Evolutionary conservation across 805 yeast genomes (phyloP).

Genomic region (Phaffomyces opuntiae): DNA sequence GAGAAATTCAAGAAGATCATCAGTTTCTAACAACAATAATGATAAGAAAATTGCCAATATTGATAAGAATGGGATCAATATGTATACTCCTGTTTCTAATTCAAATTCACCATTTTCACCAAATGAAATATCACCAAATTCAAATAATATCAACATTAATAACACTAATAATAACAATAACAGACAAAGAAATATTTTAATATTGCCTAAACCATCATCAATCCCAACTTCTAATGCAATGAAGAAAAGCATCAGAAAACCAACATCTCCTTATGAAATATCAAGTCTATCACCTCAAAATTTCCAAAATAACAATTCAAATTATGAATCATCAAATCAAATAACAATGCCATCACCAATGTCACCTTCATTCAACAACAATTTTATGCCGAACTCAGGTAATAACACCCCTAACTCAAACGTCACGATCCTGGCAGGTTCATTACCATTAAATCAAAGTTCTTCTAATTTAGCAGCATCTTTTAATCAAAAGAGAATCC

Average conservation of each 20-base stretch:
- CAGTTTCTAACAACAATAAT: conserved; percentile 11
- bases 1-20: conserved; percentile 35
- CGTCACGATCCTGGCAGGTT: conserved; percentile 7
- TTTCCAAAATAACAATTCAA: conserved; percentile 1
- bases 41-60: conserved; percentile 11
- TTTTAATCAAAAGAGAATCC: conserved; percentile 24
- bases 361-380: conserved; percentile 16
- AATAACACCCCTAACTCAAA: conserved; percentile 1
- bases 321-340: conserved; percentile 17
- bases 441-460: conserved; percentile 14
- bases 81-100: conserved; percentile 19
- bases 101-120: conserved; percentile 17
- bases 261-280: conserved; percentile 10
- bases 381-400: not conserved
- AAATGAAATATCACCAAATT: conserved; percentile 1
- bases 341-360: conserved; percentile 22
- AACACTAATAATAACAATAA: not conserved
- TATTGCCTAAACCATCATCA: conserved; percentile 22
- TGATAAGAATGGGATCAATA: conserved; percentile 17
- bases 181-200: conserved; percentile 22
- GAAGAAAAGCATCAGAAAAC: not conserved
- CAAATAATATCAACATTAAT: not conserved
- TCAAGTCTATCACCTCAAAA: conserved; percentile 14
- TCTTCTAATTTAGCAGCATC: conserved; percentile 21
- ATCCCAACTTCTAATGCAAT: not conserved